Conservation (phyloP, 2,329 filamentous ascomycete species). For the Penicillium carneum region DNA sequence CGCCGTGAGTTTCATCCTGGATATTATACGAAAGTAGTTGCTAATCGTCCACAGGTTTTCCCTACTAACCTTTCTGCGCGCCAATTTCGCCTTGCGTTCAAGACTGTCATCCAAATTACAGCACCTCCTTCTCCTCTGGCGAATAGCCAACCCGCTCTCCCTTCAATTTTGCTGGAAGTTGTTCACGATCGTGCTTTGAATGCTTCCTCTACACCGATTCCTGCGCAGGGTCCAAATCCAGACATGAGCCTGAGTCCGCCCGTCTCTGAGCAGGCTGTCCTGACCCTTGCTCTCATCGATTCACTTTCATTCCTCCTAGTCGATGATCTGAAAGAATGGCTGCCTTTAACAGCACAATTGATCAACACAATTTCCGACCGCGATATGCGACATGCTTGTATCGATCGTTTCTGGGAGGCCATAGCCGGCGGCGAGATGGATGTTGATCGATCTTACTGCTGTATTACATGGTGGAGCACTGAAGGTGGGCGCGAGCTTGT, state of each 20-base stretch:
- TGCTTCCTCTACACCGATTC: conserved; percentile 60
- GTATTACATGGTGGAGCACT: conserved; percentile 85
- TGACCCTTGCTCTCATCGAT: conserved; percentile 79
- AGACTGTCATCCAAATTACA: conserved; percentile 80
- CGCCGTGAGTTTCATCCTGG: conserved; percentile 50
- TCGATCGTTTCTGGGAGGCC: conserved; percentile 78
- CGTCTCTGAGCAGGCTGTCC: conserved; percentile 76
- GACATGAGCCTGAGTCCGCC: conserved; percentile 44
- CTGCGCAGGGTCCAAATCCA: conserved; percentile 47
- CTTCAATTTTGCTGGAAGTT: conserved; percentile 81
- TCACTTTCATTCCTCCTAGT: conserved; percentile 76
- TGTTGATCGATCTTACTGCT: conserved; percentile 78
- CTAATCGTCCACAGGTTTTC: conserved; percentile 63
- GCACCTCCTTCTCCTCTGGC: conserved; percentile 79
- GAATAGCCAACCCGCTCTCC: conserved; percentile 75
- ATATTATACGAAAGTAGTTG: background rate
- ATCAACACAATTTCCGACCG: conserved; percentile 70
- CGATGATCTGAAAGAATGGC: conserved; percentile 77
- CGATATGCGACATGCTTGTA: conserved; percentile 68
- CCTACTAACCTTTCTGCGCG: conserved; percentile 78
- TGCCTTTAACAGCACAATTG: conserved; percentile 73
- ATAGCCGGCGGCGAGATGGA: conserved; percentile 85
- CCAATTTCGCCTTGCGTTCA: conserved; percentile 88
- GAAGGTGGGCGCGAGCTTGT: conserved; percentile 66
- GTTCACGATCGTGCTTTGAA: conserved; percentile 69